A percentile compares a stretch with the other conserved stretches of the same genome.
Conservation (phyloP, 2,329 filamentous ascomycete genomes). For the Anthostomella pinea region DNA sequence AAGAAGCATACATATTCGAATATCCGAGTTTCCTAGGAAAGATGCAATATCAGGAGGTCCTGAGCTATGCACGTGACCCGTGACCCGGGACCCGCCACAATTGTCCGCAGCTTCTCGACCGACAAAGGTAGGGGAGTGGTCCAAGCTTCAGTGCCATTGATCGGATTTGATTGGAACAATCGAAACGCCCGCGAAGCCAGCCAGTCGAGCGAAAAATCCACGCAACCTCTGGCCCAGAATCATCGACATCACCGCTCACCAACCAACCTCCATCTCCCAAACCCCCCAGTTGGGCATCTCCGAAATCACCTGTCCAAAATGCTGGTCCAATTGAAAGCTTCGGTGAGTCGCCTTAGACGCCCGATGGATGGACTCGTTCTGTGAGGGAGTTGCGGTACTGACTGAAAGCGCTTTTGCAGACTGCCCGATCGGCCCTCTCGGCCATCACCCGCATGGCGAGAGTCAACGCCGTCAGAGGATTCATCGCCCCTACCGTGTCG, state of each 20-base stretch:
- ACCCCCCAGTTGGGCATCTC: slow-evolving; percentile 48
- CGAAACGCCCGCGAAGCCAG: slow-evolving; percentile 10
- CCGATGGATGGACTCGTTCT: slow-evolving; percentile 5
- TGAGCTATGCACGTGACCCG: neutral
- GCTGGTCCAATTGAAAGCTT: slow-evolving; percentile 54
- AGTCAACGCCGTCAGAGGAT: slow-evolving; percentile 49
- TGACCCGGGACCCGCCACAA: no score
- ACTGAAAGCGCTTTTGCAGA: slow-evolving; percentile 32
- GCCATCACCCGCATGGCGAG: slow-evolving; percentile 49
- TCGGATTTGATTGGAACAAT: slow-evolving; percentile 18
- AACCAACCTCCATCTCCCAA: slow-evolving; percentile 22
- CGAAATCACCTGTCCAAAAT: slow-evolving; percentile 45
- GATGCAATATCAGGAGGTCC: no score
- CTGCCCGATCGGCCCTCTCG: slow-evolving; percentile 49
- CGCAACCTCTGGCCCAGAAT: slow-evolving; percentile 19
- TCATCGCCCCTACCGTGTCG: slow-evolving; percentile 59
- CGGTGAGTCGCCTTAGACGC: slow-evolving; percentile 43
- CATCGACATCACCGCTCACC: slow-evolving; percentile 14
- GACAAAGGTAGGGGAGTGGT: slow-evolving; percentile 6
- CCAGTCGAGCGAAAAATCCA: slow-evolving; percentile 27
- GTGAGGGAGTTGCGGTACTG: slow-evolving; percentile 2
- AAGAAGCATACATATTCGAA: no score
- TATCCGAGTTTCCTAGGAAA: no score
- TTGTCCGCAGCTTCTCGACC: no score
- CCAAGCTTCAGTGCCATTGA: slow-evolving; percentile 15